Conservation (phyloP, 805 yeast genomes). For the Candida argentea region DNA sequence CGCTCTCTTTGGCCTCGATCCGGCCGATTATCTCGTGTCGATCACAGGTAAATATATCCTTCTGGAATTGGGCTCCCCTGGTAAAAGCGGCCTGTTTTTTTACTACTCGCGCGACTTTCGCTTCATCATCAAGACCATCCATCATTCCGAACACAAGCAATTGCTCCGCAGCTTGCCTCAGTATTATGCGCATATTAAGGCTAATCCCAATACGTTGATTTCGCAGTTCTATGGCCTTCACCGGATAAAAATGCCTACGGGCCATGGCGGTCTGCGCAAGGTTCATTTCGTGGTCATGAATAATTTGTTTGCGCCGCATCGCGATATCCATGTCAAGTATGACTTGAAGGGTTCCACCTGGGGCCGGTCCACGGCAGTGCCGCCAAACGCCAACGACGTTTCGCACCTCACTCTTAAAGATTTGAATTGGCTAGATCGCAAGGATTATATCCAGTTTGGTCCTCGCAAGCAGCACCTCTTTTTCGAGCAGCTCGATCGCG, state of each 20-base stretch:
- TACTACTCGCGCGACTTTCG: conserved; percentile 90
- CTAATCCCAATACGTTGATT: conserved; percentile 78
- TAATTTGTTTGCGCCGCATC: conserved; percentile 88
- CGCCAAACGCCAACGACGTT: conserved; percentile 14
- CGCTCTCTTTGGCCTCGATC: conserved; percentile 74
- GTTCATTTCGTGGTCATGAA: conserved; percentile 95
- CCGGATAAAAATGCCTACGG: conserved; percentile 79
- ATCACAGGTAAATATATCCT: conserved; percentile 88
- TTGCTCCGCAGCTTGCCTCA: conserved; percentile 62
- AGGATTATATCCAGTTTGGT: conserved; percentile 62
- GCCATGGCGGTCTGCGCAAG: conserved; percentile 46
- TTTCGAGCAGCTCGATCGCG: conserved; percentile 61
- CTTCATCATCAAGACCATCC: conserved; percentile 92
- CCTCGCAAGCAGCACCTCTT: conserved; percentile 54
- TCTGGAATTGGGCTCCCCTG: conserved; percentile 90
- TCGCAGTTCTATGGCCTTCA: conserved; percentile 97
- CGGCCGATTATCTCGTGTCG: conserved; percentile 90
- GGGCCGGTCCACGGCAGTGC: conserved; percentile 54
- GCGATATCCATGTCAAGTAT: conserved; percentile 74
- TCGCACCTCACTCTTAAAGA: conserved; percentile 62
- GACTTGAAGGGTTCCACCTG: conserved; percentile 91
- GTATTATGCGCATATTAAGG: conserved; percentile 71
- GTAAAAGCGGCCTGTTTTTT: conserved; percentile 93
- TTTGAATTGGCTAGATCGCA: conserved; percentile 70
- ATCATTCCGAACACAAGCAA: conserved; percentile 84